Evolutionary conservation across 2,329 filamentous ascomycete species (phyloP).

Genomic region (Fusarium albosuccineum): DNA sequence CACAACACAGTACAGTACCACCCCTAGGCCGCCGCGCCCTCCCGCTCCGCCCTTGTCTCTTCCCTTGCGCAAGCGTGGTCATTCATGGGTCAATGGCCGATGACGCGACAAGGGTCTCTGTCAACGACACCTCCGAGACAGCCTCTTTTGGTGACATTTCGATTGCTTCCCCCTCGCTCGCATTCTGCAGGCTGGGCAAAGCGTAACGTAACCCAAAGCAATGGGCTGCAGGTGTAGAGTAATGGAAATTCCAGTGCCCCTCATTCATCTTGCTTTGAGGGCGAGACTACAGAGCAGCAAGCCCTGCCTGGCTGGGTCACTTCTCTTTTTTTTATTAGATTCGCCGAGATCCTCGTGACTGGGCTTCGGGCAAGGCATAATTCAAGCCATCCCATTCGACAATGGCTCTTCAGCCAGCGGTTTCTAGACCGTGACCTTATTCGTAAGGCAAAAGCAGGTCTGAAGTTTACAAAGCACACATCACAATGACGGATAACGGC

Average conservation of each 20-base stretch:
- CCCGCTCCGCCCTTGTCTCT: slow-evolving; percentile 23
- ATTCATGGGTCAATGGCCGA: slow-evolving; percentile 11
- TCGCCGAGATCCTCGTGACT: slow-evolving; percentile 39
- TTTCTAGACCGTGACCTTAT: slow-evolving; percentile 14
- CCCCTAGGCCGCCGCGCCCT: slow-evolving; percentile 1
- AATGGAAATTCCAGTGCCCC: slow-evolving; percentile 44
- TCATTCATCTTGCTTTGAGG: slow-evolving; percentile 32
- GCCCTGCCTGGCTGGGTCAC: slow-evolving; percentile 21
- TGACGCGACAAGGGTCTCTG: slow-evolving; percentile 34
- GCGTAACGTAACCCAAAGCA: slow-evolving; percentile 46
- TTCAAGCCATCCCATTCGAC: slow-evolving; percentile 40
- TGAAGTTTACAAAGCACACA: slow-evolving; percentile 18
- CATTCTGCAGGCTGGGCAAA: slow-evolving; percentile 15
- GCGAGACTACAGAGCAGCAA: slow-evolving; percentile 11
- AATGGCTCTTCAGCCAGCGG: slow-evolving; percentile 26
- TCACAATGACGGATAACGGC: slow-evolving; percentile 8
- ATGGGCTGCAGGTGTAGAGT: slow-evolving; percentile 44
- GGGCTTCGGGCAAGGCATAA: slow-evolving; percentile 17
- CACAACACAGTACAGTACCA: neutral
- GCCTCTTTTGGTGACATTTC: slow-evolving; percentile 14
- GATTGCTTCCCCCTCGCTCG: neutral
- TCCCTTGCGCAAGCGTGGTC: neutral
- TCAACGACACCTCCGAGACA: slow-evolving; percentile 27
- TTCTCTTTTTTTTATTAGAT: slow-evolving; percentile 24
- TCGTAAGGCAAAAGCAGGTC: neutral